Conservation (phyloP, 2,329 filamentous ascomycete genomes). For the Metarhizium album region DNA sequence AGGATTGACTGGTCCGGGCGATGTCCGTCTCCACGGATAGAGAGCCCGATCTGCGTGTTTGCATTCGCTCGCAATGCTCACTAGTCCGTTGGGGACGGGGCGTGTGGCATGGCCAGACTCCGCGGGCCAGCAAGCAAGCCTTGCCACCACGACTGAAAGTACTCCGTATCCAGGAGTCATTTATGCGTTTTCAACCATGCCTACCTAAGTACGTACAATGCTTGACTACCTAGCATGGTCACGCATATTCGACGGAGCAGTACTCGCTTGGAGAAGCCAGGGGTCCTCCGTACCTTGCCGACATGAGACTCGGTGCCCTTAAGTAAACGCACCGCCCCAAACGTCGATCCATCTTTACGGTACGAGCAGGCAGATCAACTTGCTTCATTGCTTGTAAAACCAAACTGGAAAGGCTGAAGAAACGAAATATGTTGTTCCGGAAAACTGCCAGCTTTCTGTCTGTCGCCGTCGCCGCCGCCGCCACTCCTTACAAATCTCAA, state of each 20-base stretch:
- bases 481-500: conserved; percentile 8
- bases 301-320: neutral
- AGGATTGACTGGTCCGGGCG: neutral
- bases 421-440: conserved; percentile 10
- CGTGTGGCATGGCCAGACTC: too few relatives aligned
- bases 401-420: neutral
- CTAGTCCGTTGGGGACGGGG: too few relatives aligned
- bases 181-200: too few relatives aligned
- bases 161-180: too few relatives aligned
- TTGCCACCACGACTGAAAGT: too few relatives aligned
- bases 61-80: too few relatives aligned
- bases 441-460: conserved; percentile 14
- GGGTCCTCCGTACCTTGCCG: too few relatives aligned
- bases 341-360: neutral
- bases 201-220: too few relatives aligned
- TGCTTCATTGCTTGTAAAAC: neutral
- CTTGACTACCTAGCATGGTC: too few relatives aligned
- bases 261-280: neutral
- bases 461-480: conserved; percentile 16
- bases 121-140: too few relatives aligned
- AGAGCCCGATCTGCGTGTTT: too few relatives aligned
- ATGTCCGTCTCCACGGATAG: too few relatives aligned
- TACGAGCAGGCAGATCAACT: neutral
- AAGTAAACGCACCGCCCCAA: neutral
- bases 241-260: neutral